Evolutionary conservation across 75 land plant species (phyloP), one percentile per base, ranked within the genome.

Genomic region (Chamaecyparis obtusa): DNA sequence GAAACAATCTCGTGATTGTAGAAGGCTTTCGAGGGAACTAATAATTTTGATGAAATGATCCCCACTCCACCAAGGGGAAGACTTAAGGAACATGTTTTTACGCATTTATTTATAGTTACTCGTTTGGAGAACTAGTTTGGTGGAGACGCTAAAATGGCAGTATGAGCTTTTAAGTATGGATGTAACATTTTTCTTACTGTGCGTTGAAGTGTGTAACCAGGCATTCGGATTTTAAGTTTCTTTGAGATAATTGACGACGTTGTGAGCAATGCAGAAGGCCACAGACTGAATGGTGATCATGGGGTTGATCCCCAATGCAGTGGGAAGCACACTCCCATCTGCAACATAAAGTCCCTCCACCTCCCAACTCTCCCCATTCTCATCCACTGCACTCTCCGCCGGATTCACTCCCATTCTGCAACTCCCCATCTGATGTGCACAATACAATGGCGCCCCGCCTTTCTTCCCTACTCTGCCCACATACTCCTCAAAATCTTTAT

Each of bases 401-500:
- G 83, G 56, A 24, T 67, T 84, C 8, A 32, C 30, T 11, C 90
- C 88, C 90, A 89, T 89, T 37, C 90, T 74, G 32, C 88, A 89
- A 13, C 89, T 86, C 54, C 90, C 90, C 88, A 89, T 89, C 85
- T 89, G 90, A 32, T 89, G 90, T 3, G 89, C 90, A 2, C 64
- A 74, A 21, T 41, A 30, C 30, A 77, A 21, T 1, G 32, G 79
- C 36, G 35, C 49, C 27, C 74, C 64, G 21, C 51, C 49, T 11
- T 46, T 46, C 5, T 10, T 75, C 27, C 5, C 69, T 3, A 94
- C 92, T 24, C 69, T 64, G 32, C 89, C 24, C 93, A 96, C 57
- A 43, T 94, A 97, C 84, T 85, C 95, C 84, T 91, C 91, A 44
- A 91, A 54, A 24, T 51, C 14, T 2, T 51, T 51, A 13, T 51